Evolutionary conservation across 2,329 filamentous ascomycete species (phyloP).

Genomic region (Talaromyces sp.): DNA sequence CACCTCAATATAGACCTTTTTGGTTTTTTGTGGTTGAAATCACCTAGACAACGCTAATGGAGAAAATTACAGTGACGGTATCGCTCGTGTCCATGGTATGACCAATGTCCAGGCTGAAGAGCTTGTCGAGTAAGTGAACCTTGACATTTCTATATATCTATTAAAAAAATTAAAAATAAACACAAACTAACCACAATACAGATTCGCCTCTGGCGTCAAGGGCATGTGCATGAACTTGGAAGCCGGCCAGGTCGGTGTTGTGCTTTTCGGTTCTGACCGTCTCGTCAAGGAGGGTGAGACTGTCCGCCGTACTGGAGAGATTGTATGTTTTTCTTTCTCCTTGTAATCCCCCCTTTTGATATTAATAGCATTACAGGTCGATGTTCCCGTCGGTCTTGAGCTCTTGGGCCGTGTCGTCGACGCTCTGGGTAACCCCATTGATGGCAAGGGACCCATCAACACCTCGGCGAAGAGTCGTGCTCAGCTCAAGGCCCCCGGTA

Average conservation of each 20-base stretch:
- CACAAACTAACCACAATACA: constrained; percentile 35
- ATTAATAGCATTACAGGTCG: constrained; percentile 58
- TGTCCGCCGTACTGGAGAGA: constrained; percentile 98
- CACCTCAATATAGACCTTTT: neutral
- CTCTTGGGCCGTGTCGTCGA: constrained; percentile 98
- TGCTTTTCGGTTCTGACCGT: constrained; percentile 99
- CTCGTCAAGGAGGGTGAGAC: constrained; percentile 99
- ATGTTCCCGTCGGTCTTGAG: constrained; percentile 88
- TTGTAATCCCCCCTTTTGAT: neutral
- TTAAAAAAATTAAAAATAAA: neutral
- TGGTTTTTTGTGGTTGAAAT: neutral
- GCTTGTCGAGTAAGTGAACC: constrained; percentile 86
- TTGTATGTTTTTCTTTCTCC: constrained; percentile 61
- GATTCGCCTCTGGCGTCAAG: constrained; percentile 99
- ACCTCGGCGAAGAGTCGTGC: constrained; percentile 89
- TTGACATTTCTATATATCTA: constrained; percentile 15
- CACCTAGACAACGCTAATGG: neutral
- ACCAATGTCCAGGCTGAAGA: constrained; percentile 99
- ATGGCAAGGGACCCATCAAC: constrained; percentile 97
- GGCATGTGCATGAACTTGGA: constrained; percentile 99
- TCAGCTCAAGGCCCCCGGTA: constrained; percentile 98
- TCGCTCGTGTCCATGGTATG: constrained; percentile 99
- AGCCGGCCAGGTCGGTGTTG: constrained; percentile 99
- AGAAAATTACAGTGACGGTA: constrained; percentile 78
- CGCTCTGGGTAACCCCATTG: constrained; percentile 97